These are phyloP conservation scores for Ceratobasidium sp. DNA, from an alignment of 1,284 basidiomycete genomes.

Conservation along the genomic window DNA sequence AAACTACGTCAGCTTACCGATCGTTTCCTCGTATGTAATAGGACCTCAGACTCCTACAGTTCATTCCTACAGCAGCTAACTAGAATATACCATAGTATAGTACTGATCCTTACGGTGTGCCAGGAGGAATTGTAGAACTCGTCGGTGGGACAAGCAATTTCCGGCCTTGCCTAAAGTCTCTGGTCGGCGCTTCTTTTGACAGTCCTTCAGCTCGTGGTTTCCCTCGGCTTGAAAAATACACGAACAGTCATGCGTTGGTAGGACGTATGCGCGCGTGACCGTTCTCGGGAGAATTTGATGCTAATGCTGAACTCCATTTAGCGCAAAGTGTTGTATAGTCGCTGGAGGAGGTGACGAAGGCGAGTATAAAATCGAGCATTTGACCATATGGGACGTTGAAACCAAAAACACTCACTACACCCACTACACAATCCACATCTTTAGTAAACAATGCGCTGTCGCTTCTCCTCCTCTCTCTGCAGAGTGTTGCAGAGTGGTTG, in stretches of 20 bases:
- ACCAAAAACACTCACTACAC: background rate
- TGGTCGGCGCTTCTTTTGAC: background rate
- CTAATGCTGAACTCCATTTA: background rate
- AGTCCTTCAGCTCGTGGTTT: background rate
- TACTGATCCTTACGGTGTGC: too few relatives aligned
- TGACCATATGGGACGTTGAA: too few relatives aligned
- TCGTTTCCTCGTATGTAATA: too few relatives aligned
- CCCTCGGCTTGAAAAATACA: background rate
- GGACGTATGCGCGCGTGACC: slow-evolving; percentile 18
- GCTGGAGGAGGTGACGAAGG: background rate
- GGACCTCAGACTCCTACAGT: too few relatives aligned
- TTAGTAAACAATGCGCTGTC: slow-evolving; percentile 3
- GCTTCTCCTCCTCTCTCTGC: slow-evolving; percentile 33
- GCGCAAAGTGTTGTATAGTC: background rate
- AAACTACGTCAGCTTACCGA: too few relatives aligned
- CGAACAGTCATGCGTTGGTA: background rate
- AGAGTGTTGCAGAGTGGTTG: slow-evolving; percentile 57
- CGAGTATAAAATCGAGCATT: background rate
- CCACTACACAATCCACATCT: too few relatives aligned
- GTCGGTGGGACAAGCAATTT: too few relatives aligned
- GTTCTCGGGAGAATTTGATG: slow-evolving; percentile 19
- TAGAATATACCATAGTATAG: too few relatives aligned
- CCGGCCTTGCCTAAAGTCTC: too few relatives aligned
- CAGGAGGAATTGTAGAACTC: too few relatives aligned
- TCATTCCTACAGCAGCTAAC: too few relatives aligned